phyloP scores from a whole-genome alignment of 805 yeast genomes.

The Saccharomycopsis babjevae region DNA sequence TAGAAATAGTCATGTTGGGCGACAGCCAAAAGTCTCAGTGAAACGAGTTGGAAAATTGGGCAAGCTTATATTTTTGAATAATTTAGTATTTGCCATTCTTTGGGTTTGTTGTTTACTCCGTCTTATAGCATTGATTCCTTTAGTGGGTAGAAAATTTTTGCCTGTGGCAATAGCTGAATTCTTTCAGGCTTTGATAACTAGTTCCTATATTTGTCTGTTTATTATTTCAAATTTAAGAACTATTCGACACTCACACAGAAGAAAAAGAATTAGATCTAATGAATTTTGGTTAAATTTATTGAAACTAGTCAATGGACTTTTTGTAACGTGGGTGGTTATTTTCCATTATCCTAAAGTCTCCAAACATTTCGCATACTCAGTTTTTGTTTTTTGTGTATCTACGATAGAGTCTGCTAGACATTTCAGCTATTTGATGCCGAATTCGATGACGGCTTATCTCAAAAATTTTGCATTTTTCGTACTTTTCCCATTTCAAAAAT shows the following conservation, averaged over 20 bases:
- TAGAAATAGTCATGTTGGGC: not conserved
- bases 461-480: slow-evolving; percentile 5
- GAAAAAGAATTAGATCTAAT: not conserved
- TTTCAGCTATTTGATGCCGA: slow-evolving; percentile 6
- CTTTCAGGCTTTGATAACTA: slow-evolving; percentile 24
- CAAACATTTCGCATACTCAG: slow-evolving; percentile 10
- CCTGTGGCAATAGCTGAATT: slow-evolving; percentile 70
- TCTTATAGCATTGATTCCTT: slow-evolving; percentile 42
- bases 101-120: slow-evolving; percentile 43
- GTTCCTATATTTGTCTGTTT: slow-evolving; percentile 5
- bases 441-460: not conserved
- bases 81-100: slow-evolving; percentile 29
- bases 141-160: slow-evolving; percentile 54
- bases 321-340: slow-evolving; percentile 13
- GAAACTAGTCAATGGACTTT: slow-evolving; percentile 6
- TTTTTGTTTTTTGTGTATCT: slow-evolving; percentile 12
- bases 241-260: not conserved
- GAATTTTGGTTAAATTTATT: slow-evolving; percentile 1
- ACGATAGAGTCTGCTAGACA: slow-evolving; percentile 7
- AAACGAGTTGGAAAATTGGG: slow-evolving; percentile 3
- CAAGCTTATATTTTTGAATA: slow-evolving; percentile 17
- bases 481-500: slow-evolving; percentile 14
- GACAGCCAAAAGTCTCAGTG: not conserved
- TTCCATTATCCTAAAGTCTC: slow-evolving; percentile 16
- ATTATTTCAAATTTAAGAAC: not conserved